A percentile compares a stretch with the other conserved stretches of the same genome.
Conservation (phyloP, 768 basidiomycete genomes). For the Mycena epipterygia region DNA sequence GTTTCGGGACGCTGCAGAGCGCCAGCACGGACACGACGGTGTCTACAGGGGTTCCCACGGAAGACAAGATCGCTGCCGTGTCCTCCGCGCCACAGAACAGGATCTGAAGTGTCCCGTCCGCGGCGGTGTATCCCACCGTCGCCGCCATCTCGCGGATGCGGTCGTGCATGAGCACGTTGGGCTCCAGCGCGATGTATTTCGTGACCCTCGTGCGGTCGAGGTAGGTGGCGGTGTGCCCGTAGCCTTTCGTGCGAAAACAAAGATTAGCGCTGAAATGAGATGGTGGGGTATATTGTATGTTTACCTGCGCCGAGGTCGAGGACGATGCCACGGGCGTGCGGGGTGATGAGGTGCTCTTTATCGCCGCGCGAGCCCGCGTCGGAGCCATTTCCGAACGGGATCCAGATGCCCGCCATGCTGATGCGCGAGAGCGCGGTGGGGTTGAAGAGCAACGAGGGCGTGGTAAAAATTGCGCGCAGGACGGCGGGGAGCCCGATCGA, state of each 20-base stretch:
- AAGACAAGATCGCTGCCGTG: constrained; percentile 58
- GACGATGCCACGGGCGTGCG: constrained; percentile 70
- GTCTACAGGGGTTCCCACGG: constrained; percentile 56
- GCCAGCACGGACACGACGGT: constrained; percentile 77
- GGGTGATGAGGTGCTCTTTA: constrained; percentile 65
- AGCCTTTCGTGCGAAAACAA: constrained; percentile 51
- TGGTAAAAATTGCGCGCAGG: constrained; percentile 33
- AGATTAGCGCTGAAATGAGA: background rate
- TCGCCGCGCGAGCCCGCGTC: constrained; percentile 56
- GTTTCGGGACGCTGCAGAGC: constrained; percentile 73
- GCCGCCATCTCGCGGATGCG: constrained; percentile 64
- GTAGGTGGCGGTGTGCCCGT: constrained; percentile 75
- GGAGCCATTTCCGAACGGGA: constrained; percentile 58
- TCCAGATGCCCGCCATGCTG: constrained; percentile 74
- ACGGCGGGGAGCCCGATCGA: constrained; percentile 60
- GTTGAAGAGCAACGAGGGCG: constrained; percentile 61
- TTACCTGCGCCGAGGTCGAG: constrained; percentile 79
- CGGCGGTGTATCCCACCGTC: constrained; percentile 65
- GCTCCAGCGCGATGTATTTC: constrained; percentile 81
- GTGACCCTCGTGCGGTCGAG: constrained; percentile 68
- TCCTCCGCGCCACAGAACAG: constrained; percentile 78
- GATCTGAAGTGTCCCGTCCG: constrained; percentile 66
- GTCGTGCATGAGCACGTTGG: constrained; percentile 75
- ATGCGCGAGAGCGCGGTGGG: constrained; percentile 62
- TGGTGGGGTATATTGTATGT: constrained; percentile 27